Base-by-base conservation (phyloP, 768 basidiomycete species). In the Saitozyma podzolica region DNA sequence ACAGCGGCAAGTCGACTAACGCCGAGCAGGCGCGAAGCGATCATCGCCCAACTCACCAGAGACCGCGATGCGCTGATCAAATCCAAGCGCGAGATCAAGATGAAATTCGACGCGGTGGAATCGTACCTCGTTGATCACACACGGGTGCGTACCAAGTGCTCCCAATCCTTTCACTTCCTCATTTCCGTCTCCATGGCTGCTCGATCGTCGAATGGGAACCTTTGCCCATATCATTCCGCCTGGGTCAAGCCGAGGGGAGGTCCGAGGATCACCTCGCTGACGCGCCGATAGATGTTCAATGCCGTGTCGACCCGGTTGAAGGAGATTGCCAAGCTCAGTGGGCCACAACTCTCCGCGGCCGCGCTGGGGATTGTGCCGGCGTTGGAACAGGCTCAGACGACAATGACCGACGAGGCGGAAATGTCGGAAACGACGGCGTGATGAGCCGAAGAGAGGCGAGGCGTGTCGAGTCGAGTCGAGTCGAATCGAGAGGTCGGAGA, bases 11-110 rank as follows among this genome's bases (percentile, higher is more conserved):
- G 45, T 17, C n/a, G 13, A 47, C 45, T 47, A 11, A 47, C 13
- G 45, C 13, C n/a, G 37, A 51, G 58, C 41, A 76, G 75, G 48
- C 72, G 67, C 7, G 75, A 76, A 50, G 62, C 14, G 8, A 56
- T 61, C 13, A 40, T 76, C 3, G 68, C 62, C 16, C 42, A 56
- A 40, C 50, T 76, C 29, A 70, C 72, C 0, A 72, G 69, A 61
- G 70, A 76, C 20, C 56, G 72, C 13, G 75, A 76, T 45, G 54
- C 53, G 3, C 39, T 74, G 0, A 65, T 72, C 47, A 61, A 62
- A 54, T 49, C 70, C 0, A 74, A 74, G 53, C 72, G 70, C 57
- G 75, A 76, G 41, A 72, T 76, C 62, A 76, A 74, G 59, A 52
- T 59, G 49, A 70, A 66, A 40, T 73, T 72, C 51, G 71, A 74